Conservation (phyloP, 139 green algal species). For the Tetradesmus obliquus region DNA sequence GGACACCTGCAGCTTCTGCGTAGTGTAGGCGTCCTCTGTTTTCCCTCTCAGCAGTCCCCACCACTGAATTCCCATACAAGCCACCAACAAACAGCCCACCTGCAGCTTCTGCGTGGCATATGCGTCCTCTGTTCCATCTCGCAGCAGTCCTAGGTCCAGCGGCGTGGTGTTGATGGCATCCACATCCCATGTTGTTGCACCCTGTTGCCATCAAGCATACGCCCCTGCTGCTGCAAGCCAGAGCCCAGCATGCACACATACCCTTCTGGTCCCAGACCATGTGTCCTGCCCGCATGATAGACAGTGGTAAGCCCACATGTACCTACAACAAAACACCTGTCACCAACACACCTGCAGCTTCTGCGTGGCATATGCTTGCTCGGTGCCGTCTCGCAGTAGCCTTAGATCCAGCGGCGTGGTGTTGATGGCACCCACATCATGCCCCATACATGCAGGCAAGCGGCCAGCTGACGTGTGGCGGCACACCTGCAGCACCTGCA, state of each 20-base stretch:
- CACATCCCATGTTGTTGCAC: neutral
- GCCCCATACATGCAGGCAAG: neutral
- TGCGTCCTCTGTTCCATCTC: constrained; percentile 63
- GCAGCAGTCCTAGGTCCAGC: constrained; percentile 54
- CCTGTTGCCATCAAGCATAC: no score
- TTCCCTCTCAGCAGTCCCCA: no score
- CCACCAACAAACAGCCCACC: neutral
- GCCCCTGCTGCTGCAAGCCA: no score
- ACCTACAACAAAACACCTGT: no score
- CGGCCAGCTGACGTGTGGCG: neutral
- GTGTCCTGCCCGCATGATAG: no score
- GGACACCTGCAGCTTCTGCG: neutral
- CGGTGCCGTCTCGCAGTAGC: constrained; percentile 57
- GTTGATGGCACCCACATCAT: constrained; percentile 47
- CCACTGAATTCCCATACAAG: no score
- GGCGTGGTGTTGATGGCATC: constrained; percentile 45
- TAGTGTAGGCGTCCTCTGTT: neutral
- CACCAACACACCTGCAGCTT: constrained; percentile 41
- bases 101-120: constrained; percentile 48
- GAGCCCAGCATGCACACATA: no score
- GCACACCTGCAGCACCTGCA: neutral
- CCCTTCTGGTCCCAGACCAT: no score
- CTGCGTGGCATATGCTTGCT: constrained; percentile 60
- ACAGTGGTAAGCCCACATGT: no score
- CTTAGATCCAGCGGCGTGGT: constrained; percentile 48